Base-by-base conservation (phyloP, 2,329 filamentous ascomycete species). In the Atkinsonella hypoxylon region DNA sequence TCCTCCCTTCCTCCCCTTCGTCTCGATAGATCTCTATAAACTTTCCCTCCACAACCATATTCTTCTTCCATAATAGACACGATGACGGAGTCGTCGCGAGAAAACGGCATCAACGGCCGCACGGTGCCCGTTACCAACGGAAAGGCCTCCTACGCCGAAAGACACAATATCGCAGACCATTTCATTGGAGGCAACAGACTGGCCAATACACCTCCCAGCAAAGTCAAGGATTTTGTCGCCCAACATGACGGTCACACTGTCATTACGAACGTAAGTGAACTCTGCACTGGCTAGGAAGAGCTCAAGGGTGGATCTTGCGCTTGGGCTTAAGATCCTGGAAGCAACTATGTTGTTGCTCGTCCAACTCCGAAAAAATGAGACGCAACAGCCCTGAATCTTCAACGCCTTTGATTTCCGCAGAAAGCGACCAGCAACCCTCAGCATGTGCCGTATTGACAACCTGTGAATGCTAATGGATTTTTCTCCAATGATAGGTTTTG, bases 111-210 rank as follows among this genome's bases (percentile, higher is more conserved):
- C 58, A 73, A 69, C 58, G 71, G 72, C 63, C 68, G 71, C 61
- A 71, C 71, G 46, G 75, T 78, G 48, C 75, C 78, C 48, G 64
- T 74, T 48, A 58, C 67, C 57, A 83, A 82, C 60, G 77, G 78
- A 70, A 74, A 75, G 58, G 68, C 77, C 63, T 82, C 84, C 51
- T 89, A 87, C 66, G 81, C 89, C 57, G 83, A 89, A 60, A 89
- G 86, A 72, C 82, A 88, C 75, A 83, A 87, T 58, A 70, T 98
- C 56, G 82, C 89, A 56, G 78, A 89, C 70, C 93, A 98, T 76
- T 98, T 97, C 72, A 95, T 97, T 68, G 93, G 93, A 62, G 91
- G 93, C 57, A 96, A 95, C 75, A 81, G 83, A 65, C 72, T 98
- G 56, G 82, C 82, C 57, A 85, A 85, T 65, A 93, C 93, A 47